These are phyloP conservation scores for Papiliotrema laurentii DNA, from an alignment of 1,284 basidiomycete species.

Conservation along the genomic window DNA sequence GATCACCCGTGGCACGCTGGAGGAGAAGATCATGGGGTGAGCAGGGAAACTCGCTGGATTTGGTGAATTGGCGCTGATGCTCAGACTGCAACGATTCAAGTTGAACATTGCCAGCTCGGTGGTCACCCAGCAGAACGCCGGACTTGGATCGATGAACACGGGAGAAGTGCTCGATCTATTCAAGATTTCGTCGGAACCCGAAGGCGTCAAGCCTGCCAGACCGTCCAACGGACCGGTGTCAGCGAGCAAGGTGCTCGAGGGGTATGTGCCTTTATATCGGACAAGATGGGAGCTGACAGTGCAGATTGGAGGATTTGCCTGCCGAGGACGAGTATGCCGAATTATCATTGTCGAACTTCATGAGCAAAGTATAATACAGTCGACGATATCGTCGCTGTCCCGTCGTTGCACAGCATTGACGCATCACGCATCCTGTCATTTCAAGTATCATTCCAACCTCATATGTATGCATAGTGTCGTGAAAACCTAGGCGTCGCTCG, in stretches of 20 bases:
- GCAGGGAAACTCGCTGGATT: constrained; percentile 34
- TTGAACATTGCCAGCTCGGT: constrained; percentile 95
- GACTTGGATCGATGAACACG: constrained; percentile 91
- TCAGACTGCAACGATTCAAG: constrained; percentile 93
- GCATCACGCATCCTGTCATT: too few relatives aligned
- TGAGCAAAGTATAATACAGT: constrained; percentile 34
- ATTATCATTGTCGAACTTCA: constrained; percentile 74
- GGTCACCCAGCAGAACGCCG: constrained; percentile 95
- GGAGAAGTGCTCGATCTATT: constrained; percentile 95
- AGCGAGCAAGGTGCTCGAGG: constrained; percentile 76
- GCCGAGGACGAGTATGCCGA: constrained; percentile 84
- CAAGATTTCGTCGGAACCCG: constrained; percentile 68
- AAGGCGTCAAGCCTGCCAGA: constrained; percentile 54
- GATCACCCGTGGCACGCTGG: constrained; percentile 93
- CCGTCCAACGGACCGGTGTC: constrained; percentile 58
- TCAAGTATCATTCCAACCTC: too few relatives aligned
- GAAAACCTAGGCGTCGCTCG: too few relatives aligned
- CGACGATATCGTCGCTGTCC: not conserved
- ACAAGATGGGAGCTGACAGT: constrained; percentile 3
- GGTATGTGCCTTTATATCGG: constrained; percentile 25
- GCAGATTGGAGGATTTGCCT: constrained; percentile 75
- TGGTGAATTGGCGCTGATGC: not conserved
- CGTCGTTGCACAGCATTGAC: too few relatives aligned
- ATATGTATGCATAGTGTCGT: too few relatives aligned
- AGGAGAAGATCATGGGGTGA: constrained; percentile 99